phyloP scores from a whole-genome alignment of 805 yeast genomes.

The Suhomyces xylopsoci region DNA sequence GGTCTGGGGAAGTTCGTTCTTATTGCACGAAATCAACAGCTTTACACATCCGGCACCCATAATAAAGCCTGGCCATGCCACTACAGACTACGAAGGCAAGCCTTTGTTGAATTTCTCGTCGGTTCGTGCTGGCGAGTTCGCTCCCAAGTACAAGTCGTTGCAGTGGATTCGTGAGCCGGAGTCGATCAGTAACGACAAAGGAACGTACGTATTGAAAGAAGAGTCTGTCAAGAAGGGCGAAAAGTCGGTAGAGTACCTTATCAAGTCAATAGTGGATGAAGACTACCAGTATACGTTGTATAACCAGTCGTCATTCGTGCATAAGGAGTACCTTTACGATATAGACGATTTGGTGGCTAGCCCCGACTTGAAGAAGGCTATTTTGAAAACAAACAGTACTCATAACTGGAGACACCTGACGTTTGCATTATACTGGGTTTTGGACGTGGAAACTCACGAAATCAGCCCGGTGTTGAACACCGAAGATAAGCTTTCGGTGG shows the following conservation, averaged over 20 bases:
- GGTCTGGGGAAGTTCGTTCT: constrained; percentile 37
- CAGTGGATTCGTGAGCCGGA: constrained; percentile 68
- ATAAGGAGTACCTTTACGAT: constrained; percentile 36
- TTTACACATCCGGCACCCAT: constrained; percentile 7
- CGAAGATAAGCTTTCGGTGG: constrained; percentile 42
- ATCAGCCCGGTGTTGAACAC: constrained; percentile 12
- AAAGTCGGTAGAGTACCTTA: constrained; percentile 46
- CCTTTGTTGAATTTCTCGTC: constrained; percentile 26
- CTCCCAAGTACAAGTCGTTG: constrained; percentile 49
- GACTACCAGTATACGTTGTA: constrained; percentile 45
- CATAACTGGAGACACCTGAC: constrained; percentile 58
- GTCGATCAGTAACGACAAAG: constrained; percentile 53
- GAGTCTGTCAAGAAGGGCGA: constrained; percentile 22
- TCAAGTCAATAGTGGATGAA: constrained; percentile 51
- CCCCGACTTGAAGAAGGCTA: constrained; percentile 58
- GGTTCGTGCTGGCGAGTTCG: constrained; percentile 54
- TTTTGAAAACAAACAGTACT: constrained; percentile 58
- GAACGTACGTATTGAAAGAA: constrained; percentile 53
- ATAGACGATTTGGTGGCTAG: constrained; percentile 61
- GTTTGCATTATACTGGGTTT: constrained; percentile 42
- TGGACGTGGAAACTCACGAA: constrained; percentile 22
- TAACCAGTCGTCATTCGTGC: constrained; percentile 46
- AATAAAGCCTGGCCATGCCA: neutral
- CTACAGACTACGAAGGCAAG: constrained; percentile 14
- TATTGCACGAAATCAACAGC: constrained; percentile 19